Conservation (phyloP, 768 basidiomycete genomes). For the Suillus lakei region DNA sequence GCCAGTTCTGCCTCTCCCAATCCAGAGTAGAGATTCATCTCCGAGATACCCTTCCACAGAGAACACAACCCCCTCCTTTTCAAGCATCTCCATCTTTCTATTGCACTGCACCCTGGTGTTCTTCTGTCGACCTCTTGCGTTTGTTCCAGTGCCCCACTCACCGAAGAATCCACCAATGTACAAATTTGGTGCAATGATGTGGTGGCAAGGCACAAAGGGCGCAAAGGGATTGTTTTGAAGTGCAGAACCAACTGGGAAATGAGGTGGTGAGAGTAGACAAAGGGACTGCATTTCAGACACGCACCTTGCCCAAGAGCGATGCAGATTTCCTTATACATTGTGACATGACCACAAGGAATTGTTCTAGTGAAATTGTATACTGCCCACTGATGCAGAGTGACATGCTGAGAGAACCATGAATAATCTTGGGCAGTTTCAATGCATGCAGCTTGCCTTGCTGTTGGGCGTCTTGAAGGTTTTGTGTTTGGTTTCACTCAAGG, state of each 20-base stretch:
- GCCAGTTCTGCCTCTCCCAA: background rate
- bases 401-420: conserved; percentile 34
- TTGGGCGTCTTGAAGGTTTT: conserved; percentile 27
- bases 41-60: conserved; percentile 49
- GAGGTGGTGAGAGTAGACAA: background rate
- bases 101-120: conserved; percentile 44
- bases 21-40: conserved; percentile 25
- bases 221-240: conserved; percentile 69
- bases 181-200: conserved; percentile 63
- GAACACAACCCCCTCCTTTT: conserved; percentile 58
- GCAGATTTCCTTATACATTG: conserved; percentile 61
- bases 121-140: conserved; percentile 18
- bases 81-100: conserved; percentile 54
- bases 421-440: background rate
- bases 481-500: conserved; percentile 18
- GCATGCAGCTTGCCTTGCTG: conserved; percentile 38
- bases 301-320: conserved; percentile 54
- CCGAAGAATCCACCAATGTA: conserved; percentile 69
- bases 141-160: conserved; percentile 55
- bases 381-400: conserved; percentile 64
- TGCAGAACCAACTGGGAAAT: conserved; percentile 60
- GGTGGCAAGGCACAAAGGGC: conserved; percentile 72
- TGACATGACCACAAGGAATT: conserved; percentile 56
- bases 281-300: conserved; percentile 12
- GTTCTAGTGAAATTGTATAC: conserved; percentile 58